Evolutionary conservation across 495 filamentous ascomycete species (phyloP), one percentile per base, ranked within the genome.

Genomic region (Copromyces sp.): DNA sequence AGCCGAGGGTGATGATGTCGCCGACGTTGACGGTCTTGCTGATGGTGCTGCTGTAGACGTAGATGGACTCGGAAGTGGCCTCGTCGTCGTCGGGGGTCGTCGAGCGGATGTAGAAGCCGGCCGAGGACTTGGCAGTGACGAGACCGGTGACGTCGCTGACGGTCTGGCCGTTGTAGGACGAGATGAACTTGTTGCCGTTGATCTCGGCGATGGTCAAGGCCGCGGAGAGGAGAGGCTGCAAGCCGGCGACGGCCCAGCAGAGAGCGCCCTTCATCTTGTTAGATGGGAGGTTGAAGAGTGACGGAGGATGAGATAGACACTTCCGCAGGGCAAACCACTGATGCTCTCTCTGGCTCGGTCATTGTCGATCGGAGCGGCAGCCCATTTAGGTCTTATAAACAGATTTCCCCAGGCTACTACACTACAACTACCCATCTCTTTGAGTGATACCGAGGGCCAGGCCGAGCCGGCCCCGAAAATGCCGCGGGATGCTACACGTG

Each of bases 151-250:
- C 82, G 45, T 85, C 81, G 11, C 82, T 84, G 47, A 90, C 85
- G 0, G 73, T 78, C 74, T 87, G 71, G 11, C 84, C 84, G 5
- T 81, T 81, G 76, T 84, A 85, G 0, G 88, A 83, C 29, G 89
- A 91, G 42, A 89, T 75, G 80, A 83, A 90, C n/a, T 78, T 83
- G 69, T 86, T 82, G 72, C 88, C 89, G 74, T 89, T 89, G 82
- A 91, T 90, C 72, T 88, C 84, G 44, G 82, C 81, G 75, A 91
- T 89, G 61, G 86, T 86, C 39, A 88, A 71, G 44, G 86, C 87
- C 24, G 79, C 72, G 24, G 71, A 73, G 68, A 80, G 74, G 24
- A 65, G 53, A 35, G 74, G 75, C 72, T 77, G 75, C 68, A 80
- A 73, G 70, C 75, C 72, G 59, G 77, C 74, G 32, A 75, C 40